Conservation (phyloP, 441 rosid species). For the Sinapis alba region DNA sequence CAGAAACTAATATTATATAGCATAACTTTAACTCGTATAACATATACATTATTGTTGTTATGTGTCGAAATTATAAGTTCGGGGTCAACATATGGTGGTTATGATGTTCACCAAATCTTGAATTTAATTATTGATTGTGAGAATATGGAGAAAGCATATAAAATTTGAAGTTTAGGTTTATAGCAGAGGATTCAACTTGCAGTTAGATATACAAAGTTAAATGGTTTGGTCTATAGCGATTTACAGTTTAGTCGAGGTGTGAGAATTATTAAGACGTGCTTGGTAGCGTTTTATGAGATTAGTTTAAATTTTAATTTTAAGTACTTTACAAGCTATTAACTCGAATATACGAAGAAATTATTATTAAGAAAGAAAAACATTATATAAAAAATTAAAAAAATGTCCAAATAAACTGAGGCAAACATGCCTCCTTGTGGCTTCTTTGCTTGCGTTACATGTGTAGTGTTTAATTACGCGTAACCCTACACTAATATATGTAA, state of each 20-base stretch:
- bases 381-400: conserved; percentile 2
- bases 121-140: neutral
- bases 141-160: neutral
- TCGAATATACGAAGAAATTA: neutral
- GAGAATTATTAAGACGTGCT: neutral
- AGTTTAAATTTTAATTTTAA: neutral
- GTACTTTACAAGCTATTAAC: conserved; percentile 4
- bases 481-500: conserved; percentile 25
- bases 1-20: conserved; percentile 2
- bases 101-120: conserved; percentile 27
- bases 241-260: neutral
- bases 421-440: conserved; percentile 29
- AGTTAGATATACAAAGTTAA: neutral
- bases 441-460: conserved; percentile 34
- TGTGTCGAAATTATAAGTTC: neutral
- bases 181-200: neutral
- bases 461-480: conserved; percentile 33
- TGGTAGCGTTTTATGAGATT: neutral
- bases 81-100: conserved; percentile 25
- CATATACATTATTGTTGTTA: neutral
- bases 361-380: neutral
- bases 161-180: neutral
- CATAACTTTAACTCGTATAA: conserved; percentile 3
- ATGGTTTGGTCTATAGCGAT: neutral
- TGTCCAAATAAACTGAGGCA: conserved; percentile 28